Evolutionary conservation across 441 rosid species (phyloP), one percentile per base, ranked within the genome.

Genomic region (Manihot esculenta): DNA sequence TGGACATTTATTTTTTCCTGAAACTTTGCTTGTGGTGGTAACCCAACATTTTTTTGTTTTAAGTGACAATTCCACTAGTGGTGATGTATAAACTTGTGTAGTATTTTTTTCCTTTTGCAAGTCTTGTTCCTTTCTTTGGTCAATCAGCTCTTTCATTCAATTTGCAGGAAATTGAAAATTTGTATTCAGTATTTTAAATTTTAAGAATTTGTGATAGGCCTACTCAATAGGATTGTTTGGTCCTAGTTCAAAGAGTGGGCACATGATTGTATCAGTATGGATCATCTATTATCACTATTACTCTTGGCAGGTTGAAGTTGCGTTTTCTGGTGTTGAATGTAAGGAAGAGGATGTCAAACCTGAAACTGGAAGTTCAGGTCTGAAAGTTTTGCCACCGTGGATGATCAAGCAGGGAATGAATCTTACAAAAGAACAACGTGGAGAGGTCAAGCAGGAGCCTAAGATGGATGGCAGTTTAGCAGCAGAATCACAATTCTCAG

Each of bases 351-450:
- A 86, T 82, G 77, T 81, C 70, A 91, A 89, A 78, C 74, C 97
- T 69, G 89, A 88, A 67, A 80, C 74, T 78, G 85, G 74, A 57
- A 72, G 76, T 69, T 48, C 87, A 41, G 73, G 86, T 75, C 71
- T 45, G 71, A 95, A 95, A 82, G 90, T 91, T 38, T 81, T 95
- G 71, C 98, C 95, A 30, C 97, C 98, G 27, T 95, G 98, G 97
- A 89, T 95, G 99, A 88, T 95, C 68, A 95, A 79, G 80, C 81
- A 87, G 84, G 96, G 96, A 72, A 93, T 95, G 98, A 89, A 84
- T 74, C 91, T 95, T 64, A 89, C 98, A 7, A 86, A 79, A 74
- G 97, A 89, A 77, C 99, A 91, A 76, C 89, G 94, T 64, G 98
- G 99, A 80, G 93, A 85, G 83, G 79, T 80, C 75, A 84, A 86